Conservation (phyloP, 176 grass and related monocot species). For the Lolium multiflorum region DNA sequence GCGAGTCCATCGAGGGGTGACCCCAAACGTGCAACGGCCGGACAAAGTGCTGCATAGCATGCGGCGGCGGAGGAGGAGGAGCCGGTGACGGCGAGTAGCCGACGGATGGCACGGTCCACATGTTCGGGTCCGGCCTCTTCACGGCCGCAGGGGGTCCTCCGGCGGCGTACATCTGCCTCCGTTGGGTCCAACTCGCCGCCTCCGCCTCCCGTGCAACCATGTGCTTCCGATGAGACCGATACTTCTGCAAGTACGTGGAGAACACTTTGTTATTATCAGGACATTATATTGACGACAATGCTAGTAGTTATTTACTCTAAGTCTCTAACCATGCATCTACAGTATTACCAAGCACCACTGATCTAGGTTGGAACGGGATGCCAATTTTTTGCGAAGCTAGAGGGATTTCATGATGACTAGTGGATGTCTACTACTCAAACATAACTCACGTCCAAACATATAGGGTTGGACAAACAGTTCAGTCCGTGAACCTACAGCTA, state of each 20-base stretch:
- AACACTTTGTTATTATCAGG: not conserved
- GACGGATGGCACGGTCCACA: constrained; percentile 70
- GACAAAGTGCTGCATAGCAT: constrained; percentile 44
- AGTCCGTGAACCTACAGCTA: not conserved
- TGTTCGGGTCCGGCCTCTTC: constrained; percentile 54
- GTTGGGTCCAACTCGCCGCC: constrained; percentile 70
- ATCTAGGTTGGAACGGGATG: too few species aligned
- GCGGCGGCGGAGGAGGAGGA: not conserved
- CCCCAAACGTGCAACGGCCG: constrained; percentile 78
- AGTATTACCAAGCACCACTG: too few species aligned
- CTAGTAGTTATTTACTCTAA: too few species aligned
- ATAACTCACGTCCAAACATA: not conserved
- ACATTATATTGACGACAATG: not conserved
- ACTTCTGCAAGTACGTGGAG: constrained; percentile 61
- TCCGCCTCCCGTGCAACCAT: constrained; percentile 74
- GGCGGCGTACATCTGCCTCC: constrained; percentile 54
- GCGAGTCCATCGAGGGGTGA: constrained; percentile 55
- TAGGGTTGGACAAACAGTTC: not conserved
- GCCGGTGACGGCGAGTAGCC: constrained; percentile 52
- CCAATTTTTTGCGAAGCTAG: too few species aligned
- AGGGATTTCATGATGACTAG: not conserved
- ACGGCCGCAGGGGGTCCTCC: constrained; percentile 1
- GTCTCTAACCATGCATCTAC: too few species aligned
- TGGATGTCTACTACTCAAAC: not conserved
- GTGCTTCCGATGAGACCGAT: constrained; percentile 90